Conservation (phyloP, 208 protist species). For the Leishmania arabica region DNA sequence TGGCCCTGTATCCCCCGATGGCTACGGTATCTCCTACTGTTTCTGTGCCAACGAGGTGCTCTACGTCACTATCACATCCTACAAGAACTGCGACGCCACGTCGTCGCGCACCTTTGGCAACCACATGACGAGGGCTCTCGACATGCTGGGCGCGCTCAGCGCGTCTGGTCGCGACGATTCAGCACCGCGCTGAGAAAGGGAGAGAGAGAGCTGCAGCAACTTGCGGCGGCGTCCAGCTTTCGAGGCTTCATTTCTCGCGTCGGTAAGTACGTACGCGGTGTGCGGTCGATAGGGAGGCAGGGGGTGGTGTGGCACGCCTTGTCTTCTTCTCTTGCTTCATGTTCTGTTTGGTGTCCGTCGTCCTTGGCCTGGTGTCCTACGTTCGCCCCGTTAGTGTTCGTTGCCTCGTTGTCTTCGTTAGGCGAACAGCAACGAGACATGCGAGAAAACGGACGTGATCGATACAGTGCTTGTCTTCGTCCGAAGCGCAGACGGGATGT, state of each 20-base stretch:
- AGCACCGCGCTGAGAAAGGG: neutral
- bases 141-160: constrained; percentile 36
- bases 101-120: constrained; percentile 42
- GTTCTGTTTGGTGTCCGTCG: neutral
- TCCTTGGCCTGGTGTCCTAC: neutral
- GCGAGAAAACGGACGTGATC: neutral
- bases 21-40: constrained; percentile 93
- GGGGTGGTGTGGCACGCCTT: neutral
- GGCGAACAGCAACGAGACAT: neutral
- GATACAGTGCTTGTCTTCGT: neutral
- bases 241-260: neutral
- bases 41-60: constrained; percentile 64
- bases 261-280: neutral
- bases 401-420: neutral
- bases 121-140: constrained; percentile 47
- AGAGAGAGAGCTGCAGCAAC: neutral
- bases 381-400: neutral
- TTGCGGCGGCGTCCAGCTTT: neutral
- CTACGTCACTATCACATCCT: constrained; percentile 84
- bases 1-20: constrained; percentile 81
- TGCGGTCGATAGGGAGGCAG: neutral
- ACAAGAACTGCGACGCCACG: constrained; percentile 53
- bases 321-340: neutral
- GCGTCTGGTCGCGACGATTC: neutral
- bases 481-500: neutral